These are phyloP conservation scores for Aureobasidium sp. DNA, from an alignment of 2,329 filamentous ascomycete genomes.

Conservation along the genomic window DNA sequence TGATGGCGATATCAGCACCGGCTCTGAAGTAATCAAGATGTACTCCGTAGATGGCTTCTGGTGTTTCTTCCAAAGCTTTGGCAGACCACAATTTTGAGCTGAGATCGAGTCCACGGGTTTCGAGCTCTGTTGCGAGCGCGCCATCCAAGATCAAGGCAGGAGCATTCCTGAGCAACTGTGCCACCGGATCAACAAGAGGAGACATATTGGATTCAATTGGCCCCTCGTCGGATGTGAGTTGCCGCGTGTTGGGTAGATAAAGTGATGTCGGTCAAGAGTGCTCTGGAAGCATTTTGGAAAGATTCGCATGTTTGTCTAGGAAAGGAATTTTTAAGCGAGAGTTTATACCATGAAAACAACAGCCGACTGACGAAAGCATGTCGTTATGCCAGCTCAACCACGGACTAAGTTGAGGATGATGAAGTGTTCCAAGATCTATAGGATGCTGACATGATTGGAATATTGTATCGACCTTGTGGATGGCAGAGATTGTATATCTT, in stretches of 20 bases:
- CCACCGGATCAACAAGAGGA: constrained; percentile 11
- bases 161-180: not conserved
- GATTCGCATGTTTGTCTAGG: constrained; percentile 2
- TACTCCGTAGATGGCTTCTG: constrained; percentile 36
- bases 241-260: not conserved
- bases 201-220: not conserved
- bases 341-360: not conserved
- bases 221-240: not conserved
- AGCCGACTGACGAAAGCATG: not conserved
- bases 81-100: constrained; percentile 41
- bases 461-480: not conserved
- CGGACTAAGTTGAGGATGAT: not conserved
- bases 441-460: not conserved
- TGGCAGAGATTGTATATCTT: not conserved
- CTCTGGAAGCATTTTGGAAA: constrained; percentile 12
- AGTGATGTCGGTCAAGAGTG: not conserved
- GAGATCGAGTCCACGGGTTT: constrained; percentile 38
- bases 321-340: constrained; percentile 5
- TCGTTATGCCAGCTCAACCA: not conserved
- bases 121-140: constrained; percentile 42
- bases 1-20: constrained; percentile 42
- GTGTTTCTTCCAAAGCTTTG: constrained; percentile 34
- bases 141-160: constrained; percentile 38
- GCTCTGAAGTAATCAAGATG: constrained; percentile 40
- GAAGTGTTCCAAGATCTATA: too few relatives aligned